Evolutionary conservation across 345 rosid genomes (phyloP), one percentile per base, ranked within the genome.

Genomic region (Chamaenerion angustifolium): DNA sequence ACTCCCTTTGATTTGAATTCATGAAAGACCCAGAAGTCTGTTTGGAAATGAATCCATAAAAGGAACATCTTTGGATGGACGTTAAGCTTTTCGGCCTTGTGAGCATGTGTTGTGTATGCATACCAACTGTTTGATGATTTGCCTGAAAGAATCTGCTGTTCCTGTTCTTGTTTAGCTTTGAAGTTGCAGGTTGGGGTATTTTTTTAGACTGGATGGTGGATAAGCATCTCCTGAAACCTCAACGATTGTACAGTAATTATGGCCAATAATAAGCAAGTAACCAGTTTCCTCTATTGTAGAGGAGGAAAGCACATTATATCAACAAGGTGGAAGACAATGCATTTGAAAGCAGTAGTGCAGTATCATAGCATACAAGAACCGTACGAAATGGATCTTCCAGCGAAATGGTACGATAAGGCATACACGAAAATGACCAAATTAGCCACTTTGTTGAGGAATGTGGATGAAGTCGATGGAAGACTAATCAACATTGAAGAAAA

Each of bases 381-480:
- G 45, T 23, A 14, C 35, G 60, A 15, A 42, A 51, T 21, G 23
- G 25, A 25, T 47, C 58, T 72, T 43, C 68, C 79, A 10, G 31
- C 23, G 43, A 66, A 64, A 43, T 76, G 84, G 84, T 80, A 73
- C 47, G 66, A 71, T 57, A 60, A 64, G 56, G 59, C 60, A 51
- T 72, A 67, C 55, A 71, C 75, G 1, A 72, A 64, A 67, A 59
- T 80, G 57, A 49, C 25, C 31, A 78, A 71, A 61, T 60, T 78
- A 47, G 60, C 55, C 49, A 65, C 60, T 55, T 60, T 67, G 51
- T 69, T 80, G 45, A 65, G 16, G 58, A 62, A 69, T 46, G 52
- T 82, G 55, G 92, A 82, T 64, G 61, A 63, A 25, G 58, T 77
- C 56, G 92, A 82, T 56, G 83, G 88, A 43, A 66, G 64, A 64